Evolutionary conservation across 495 filamentous ascomycete genomes (phyloP).

Genomic region (Cetradonia linearis): DNA sequence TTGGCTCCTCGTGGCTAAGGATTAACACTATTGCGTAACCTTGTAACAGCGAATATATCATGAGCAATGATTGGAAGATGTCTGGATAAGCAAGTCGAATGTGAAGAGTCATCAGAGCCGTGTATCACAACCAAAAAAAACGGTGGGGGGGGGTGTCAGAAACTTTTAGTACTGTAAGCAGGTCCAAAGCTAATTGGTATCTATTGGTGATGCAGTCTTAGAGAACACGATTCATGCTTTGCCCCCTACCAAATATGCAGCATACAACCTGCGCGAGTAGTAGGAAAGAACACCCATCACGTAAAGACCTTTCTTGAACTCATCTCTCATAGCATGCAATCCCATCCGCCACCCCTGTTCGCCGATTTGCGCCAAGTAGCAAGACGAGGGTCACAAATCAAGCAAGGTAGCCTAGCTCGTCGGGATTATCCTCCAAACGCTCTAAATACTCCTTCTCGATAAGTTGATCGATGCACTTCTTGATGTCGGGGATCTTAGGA

Average conservation of each 20-base stretch:
- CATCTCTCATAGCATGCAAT: conserved; percentile 6
- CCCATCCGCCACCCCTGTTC: conserved; percentile 3
- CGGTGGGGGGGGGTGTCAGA: not conserved
- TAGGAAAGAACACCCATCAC: not conserved
- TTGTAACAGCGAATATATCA: too few relatives aligned
- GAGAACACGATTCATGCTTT: not conserved
- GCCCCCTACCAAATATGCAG: not conserved
- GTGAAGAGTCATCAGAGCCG: not conserved
- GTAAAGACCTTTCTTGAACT: conserved; percentile 2
- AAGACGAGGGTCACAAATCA: conserved; percentile 26
- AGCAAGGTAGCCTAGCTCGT: conserved; percentile 86
- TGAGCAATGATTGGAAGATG: too few relatives aligned
- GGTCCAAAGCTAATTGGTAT: conserved; percentile 4
- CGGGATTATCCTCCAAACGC: conserved; percentile 70
- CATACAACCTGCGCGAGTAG: not conserved
- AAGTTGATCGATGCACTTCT: conserved; percentile 97
- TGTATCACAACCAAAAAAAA: not conserved
- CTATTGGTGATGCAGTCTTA: conserved; percentile 2
- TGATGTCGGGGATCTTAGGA: conserved; percentile 89
- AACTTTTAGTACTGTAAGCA: not conserved
- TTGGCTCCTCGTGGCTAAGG: too few relatives aligned
- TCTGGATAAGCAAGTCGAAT: too few relatives aligned
- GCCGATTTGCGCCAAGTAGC: not conserved
- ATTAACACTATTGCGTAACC: too few relatives aligned
- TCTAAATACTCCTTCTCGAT: conserved; percentile 99